phyloP scores from a whole-genome alignment of 306 rosid genomes.

The Cicer bijugum region DNA sequence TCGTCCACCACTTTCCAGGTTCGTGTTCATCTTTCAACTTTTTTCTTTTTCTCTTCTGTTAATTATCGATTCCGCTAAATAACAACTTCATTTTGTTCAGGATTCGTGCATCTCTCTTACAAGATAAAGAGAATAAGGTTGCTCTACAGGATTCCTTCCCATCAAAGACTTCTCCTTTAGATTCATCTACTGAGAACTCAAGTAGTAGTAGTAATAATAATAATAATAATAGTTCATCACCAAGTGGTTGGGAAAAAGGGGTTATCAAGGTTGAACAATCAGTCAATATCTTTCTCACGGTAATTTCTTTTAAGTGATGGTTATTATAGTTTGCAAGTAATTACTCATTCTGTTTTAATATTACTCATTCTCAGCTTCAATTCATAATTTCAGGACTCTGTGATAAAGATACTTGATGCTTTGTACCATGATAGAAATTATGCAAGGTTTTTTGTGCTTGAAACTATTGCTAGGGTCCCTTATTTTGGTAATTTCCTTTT shows the following conservation, averaged over 20 bases:
- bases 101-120: slow-evolving; percentile 63
- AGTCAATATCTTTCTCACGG: slow-evolving; percentile 83
- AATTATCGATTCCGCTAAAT: neutral
- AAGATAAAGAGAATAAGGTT: slow-evolving; percentile 75
- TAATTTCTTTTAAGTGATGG: slow-evolving; percentile 21
- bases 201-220: neutral
- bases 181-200: slow-evolving; percentile 40
- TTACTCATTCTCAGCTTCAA: slow-evolving; percentile 31
- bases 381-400: slow-evolving; percentile 79
- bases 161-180: slow-evolving; percentile 53
- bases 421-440: slow-evolving; percentile 77
- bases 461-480: slow-evolving; percentile 98
- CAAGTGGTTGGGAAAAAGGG: slow-evolving; percentile 57
- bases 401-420: slow-evolving; percentile 77
- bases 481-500: slow-evolving; percentile 66
- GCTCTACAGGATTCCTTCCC: slow-evolving; percentile 60
- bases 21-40: neutral
- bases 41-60: neutral
- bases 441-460: slow-evolving; percentile 93
- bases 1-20: slow-evolving; percentile 29
- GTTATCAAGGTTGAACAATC: slow-evolving; percentile 80
- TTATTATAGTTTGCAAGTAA: too few species aligned
- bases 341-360: slow-evolving; percentile 1
- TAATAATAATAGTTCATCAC: slow-evolving; percentile 44
- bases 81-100: slow-evolving; percentile 41